Base-by-base conservation (phyloP, 2,329 filamentous ascomycete genomes). In the Periconia digitata region DNA sequence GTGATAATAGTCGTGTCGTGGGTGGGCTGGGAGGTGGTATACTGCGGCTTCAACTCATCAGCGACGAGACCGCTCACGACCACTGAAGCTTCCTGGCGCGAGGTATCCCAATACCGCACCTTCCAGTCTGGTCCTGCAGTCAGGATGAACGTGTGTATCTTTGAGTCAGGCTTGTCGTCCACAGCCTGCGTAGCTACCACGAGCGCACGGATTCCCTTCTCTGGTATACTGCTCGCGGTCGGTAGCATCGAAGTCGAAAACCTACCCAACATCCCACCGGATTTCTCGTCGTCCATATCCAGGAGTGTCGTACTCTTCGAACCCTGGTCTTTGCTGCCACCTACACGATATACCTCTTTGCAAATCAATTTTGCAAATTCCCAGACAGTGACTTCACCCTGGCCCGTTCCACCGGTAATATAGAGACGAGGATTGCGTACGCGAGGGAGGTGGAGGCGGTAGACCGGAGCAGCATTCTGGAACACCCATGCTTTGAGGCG, bases 351-450 rank as follows among this genome's bases (percentile, higher is more conserved):
- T 1, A 96, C 86, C 68, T 97, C 92, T 50, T 90, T 84, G 64
- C 94, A 99, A 39, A 88, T 81, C 7, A 85, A 84, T 73, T 92
- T 95, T 67, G 97, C 92, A 15, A 97, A 78, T 64, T 97, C 94
- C 94, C 94, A 99, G 1, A 95, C 88, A 0, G 90, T 95, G 24
- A 99, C 84, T 66, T 99, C 94, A 15, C 90, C 90, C 52, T 89
- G 85, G 3, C 85, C 88, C 7, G 89, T 95, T 8, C 92, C 92
- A 15, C 92, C 92, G 2, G 91, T 87, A 8, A 96, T 87, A 67
- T 91, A 95, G 1, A 97, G 83, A 82, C 90, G 92, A 67, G 86
- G 87, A 10, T 89, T 88, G 37, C 89, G 84, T 45, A 69, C 60
- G 15, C 69, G 29, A 34, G 40, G 63, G 1, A 95, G 77, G 47